Evolutionary conservation across 495 filamentous ascomycete genomes (phyloP).

Genomic region (Aspergillus leporis): DNA sequence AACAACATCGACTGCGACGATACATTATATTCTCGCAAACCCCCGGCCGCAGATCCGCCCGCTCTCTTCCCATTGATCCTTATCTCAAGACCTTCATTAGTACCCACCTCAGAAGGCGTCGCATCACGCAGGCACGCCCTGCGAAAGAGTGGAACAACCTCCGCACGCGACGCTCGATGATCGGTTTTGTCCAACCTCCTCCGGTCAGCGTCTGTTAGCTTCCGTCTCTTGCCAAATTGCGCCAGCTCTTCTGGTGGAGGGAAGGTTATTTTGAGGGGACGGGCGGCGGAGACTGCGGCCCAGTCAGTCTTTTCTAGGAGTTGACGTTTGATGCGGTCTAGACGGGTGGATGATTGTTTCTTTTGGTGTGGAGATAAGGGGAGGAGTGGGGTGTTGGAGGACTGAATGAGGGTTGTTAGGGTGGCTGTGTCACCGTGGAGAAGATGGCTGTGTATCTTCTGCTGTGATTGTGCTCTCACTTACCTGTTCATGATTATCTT

Average conservation of each 20-base stretch:
- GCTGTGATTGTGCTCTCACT: background rate
- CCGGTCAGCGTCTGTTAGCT: slow-evolving; percentile 34
- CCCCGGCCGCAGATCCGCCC: background rate
- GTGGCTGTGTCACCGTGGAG: too few relatives aligned
- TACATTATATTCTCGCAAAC: slow-evolving; percentile 4
- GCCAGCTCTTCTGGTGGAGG: slow-evolving; percentile 28
- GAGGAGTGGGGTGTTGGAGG: background rate
- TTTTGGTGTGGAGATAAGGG: background rate
- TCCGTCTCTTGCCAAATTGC: slow-evolving; percentile 41
- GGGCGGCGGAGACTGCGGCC: slow-evolving; percentile 34
- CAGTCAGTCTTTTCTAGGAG: slow-evolving; percentile 39
- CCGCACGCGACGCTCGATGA: background rate
- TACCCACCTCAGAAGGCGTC: slow-evolving; percentile 11
- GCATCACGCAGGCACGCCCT: background rate
- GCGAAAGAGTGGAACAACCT: slow-evolving; percentile 2
- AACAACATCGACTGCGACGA: slow-evolving; percentile 43
- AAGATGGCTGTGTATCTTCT: too few relatives aligned
- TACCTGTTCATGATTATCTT: background rate
- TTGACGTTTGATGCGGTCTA: slow-evolving; percentile 31
- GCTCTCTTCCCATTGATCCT: slow-evolving; percentile 28
- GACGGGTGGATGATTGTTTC: slow-evolving; percentile 7
- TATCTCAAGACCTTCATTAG: slow-evolving; percentile 26
- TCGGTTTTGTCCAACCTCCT: slow-evolving; percentile 24
- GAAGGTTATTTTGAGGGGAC: slow-evolving; percentile 37
- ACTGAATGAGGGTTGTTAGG: background rate